Base-by-base conservation (phyloP, 2,329 filamentous ascomycete genomes). In the Dothiorella sarmentorum region DNA sequence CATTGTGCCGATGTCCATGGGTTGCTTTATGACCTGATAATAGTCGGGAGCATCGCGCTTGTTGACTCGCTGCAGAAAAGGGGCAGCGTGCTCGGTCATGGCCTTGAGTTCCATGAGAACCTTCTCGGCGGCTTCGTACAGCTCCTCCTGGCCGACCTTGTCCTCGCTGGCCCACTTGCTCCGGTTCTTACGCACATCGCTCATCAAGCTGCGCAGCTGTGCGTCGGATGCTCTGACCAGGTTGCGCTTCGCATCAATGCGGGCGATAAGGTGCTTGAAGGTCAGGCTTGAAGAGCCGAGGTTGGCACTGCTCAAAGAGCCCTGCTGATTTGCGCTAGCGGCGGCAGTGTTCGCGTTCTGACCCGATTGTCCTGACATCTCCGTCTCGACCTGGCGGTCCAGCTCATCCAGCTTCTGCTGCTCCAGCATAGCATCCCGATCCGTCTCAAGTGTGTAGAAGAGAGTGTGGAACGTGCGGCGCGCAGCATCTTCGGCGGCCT, bases 121-220 rank as follows among this genome's bases (percentile, higher is more conserved):
- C 77, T 97, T 97, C 73, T 99, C 94, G 13, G 94, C 82, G 10
- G 94, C 91, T 76, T 99, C 94, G 71, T 99, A 99, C 5, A 99
- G 81, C 74, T 99, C 94, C 74, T 99, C 94, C 74, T 99, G 94
- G 61, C 94, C 93, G 62, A 99, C 88, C 65, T 95, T 94, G 66
- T 99, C 94, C 73, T 97, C 94, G 71, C 89, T 97, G 3, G 94
- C 93, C 94, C 94, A 99, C 76, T 99, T 99, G 75, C 93, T 97
- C 67, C 94, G 83, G 67, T 97, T 97, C 74, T 97, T 99, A 63
- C 94, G 85, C 17, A 99, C 94, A 74, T 99, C 94, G 67, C 94
- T 97, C 83, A 99, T 96, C 60, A 99, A 78, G 51, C 88, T 90
- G 61, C 94, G 86, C 61, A 99, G 80, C 70, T 99, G 93, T 22